Evolutionary conservation across 2,329 filamentous ascomycete genomes (phyloP), one percentile per base, ranked within the genome.

Genomic region (Neoscytalidium dimidiatum): DNA sequence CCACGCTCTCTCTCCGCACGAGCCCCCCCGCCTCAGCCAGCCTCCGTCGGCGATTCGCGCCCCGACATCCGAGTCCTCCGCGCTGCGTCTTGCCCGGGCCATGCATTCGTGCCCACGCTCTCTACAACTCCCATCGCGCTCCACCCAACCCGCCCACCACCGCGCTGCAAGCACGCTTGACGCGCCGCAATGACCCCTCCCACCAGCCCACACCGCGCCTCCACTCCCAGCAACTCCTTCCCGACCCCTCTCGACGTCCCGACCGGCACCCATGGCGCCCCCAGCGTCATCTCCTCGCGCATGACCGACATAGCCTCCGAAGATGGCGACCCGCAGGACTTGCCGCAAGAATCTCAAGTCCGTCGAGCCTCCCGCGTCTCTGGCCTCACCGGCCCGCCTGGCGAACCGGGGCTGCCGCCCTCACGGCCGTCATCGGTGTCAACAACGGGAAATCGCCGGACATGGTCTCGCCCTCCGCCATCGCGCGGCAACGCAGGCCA

Each of bases 251-350:
- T 69, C 53, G 68, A 66, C 52, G 65, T 69, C 38, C 46, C 63
- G 31, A 31, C 44, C 17, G 29, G 44, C 63, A 53, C 28, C 29
- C 49, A 62, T 53, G 48, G 44, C 60, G 19, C 44, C 4, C 35
- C 72, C 73, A 73, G 72, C 70, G 35, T 65, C 33, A 61, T 61
- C 44, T 65, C 63, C 63, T 65, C 63, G 26, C 63, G 63, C 63
- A 89, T 92, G 84, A 92, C 89, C n/a, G 84, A 86, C 70, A 79
- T 84, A 68, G 78, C 77, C 53, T 83, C 83, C 41, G 83, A 85
- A 68, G 82, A 85, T 78, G 83, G 78, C 53, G 80, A 83, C 62
- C 51, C 66, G 19, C 61, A 33, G 66, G 60, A 33, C 28, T 66
- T 26, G 60, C 75, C 73, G 67, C 72, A 66, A 68, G 76, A 76